These are phyloP conservation scores for Penicillium pancosmium DNA, from an alignment of 495 filamentous ascomycete species.

Conservation along the genomic window DNA sequence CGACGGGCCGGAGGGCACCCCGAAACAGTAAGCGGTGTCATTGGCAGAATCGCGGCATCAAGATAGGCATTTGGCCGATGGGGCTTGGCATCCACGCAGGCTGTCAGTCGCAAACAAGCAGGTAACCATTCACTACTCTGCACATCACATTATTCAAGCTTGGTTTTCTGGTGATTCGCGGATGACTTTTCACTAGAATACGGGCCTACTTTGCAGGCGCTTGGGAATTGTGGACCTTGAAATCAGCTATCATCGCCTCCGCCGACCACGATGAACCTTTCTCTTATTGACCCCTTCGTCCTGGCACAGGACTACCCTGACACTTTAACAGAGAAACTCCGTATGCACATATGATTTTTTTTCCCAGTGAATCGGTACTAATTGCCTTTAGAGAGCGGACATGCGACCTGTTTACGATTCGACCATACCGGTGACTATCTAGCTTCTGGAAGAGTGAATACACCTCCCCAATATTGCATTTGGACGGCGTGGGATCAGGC, in stretches of 20 bases:
- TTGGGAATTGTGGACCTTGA: neutral
- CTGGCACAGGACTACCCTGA: conserved; percentile 96
- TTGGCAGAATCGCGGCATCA: conserved; percentile 18
- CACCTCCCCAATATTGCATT: neutral
- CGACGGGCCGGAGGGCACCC: conserved; percentile 9
- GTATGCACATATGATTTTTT: conserved; percentile 44
- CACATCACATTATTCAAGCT: neutral
- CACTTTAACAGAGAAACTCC: conserved; percentile 78
- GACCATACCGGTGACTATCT: conserved; percentile 92
- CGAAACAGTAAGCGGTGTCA: neutral
- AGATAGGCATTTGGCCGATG: no score
- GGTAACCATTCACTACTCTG: neutral
- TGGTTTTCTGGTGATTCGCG: neutral
- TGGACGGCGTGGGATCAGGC: neutral
- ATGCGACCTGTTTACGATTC: conserved; percentile 78
- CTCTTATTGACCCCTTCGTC: conserved; percentile 77
- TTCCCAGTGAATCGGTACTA: neutral
- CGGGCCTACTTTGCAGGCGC: conserved; percentile 36
- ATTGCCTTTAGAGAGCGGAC: conserved; percentile 54
- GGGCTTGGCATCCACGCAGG: neutral
- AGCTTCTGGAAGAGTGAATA: conserved; percentile 79
- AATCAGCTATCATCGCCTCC: neutral
- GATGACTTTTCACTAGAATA: conserved; percentile 31
- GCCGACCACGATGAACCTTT: conserved; percentile 67
- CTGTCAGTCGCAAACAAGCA: neutral